These are phyloP conservation scores for Powellomyces hirtus DNA, from an alignment of 192 early-diverging fungal species.

Conservation along the genomic window DNA sequence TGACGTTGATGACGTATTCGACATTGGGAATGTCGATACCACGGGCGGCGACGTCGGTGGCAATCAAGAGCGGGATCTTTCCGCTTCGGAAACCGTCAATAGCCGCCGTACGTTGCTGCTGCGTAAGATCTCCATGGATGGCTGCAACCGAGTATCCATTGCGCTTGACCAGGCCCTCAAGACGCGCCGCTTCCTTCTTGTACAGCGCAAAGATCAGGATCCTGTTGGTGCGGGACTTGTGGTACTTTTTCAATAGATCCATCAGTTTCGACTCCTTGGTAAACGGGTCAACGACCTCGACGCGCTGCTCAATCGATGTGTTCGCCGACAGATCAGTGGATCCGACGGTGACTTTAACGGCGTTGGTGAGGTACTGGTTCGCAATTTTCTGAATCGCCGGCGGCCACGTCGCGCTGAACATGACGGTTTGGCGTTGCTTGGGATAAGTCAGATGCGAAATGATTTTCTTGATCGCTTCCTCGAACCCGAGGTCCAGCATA, in stretches of 20 bases:
- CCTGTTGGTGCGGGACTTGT: conserved; percentile 80
- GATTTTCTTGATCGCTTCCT: conserved; percentile 85
- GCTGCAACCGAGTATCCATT: conserved; percentile 79
- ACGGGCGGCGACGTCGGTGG: conserved; percentile 54
- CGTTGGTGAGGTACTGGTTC: conserved; percentile 73
- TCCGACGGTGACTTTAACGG: conserved; percentile 82
- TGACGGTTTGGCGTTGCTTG: conserved; percentile 82
- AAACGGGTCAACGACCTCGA: conserved; percentile 81
- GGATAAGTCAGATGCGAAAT: conserved; percentile 56
- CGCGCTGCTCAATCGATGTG: conserved; percentile 78
- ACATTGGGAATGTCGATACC: conserved; percentile 74
- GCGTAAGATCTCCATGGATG: conserved; percentile 91
- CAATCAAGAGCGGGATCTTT: conserved; percentile 78
- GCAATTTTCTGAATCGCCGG: conserved; percentile 84
- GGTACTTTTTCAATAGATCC: conserved; percentile 74
- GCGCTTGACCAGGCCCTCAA: conserved; percentile 70
- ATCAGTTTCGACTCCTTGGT: conserved; percentile 75
- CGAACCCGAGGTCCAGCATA: conserved; percentile 95
- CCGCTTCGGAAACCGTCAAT: conserved; percentile 82
- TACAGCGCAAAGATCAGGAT: conserved; percentile 94
- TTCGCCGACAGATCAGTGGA: conserved; percentile 87
- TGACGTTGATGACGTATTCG: conserved; percentile 94
- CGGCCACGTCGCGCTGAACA: conserved; percentile 98
- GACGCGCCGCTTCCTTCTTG: conserved; percentile 89
- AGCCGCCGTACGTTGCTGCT: conserved; percentile 76